Conservation (phyloP, 2,329 filamentous ascomycete genomes). For the Xylaria sp. region DNA sequence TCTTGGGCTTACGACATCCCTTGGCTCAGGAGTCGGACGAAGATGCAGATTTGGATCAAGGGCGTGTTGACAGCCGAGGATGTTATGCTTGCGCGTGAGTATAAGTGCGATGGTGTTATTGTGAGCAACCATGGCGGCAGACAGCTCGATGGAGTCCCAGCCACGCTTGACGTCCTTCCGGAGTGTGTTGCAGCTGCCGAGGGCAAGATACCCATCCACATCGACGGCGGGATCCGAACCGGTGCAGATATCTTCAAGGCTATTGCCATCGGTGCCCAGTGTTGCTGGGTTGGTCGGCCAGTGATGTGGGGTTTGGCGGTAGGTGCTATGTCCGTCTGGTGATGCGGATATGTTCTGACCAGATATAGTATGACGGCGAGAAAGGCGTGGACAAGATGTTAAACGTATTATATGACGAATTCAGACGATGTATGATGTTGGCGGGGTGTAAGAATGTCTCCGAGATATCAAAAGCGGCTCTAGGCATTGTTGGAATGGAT, state of each 20-base stretch:
- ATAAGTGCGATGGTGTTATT: background rate
- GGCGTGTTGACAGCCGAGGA: slow-evolving; percentile 8
- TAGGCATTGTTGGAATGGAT: slow-evolving; percentile 1
- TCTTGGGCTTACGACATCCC: slow-evolving; percentile 8
- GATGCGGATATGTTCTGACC: background rate
- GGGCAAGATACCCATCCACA: slow-evolving; percentile 1
- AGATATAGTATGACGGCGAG: slow-evolving; percentile 28
- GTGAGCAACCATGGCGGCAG: slow-evolving; percentile 9
- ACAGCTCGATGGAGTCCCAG: background rate
- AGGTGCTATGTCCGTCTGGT: background rate
- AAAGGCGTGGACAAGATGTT: slow-evolving; percentile 30
- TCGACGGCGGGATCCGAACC: slow-evolving; percentile 20
- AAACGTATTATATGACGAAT: slow-evolving; percentile 35
- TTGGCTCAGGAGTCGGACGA: slow-evolving; percentile 5
- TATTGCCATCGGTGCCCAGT: slow-evolving; percentile 28
- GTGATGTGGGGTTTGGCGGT: slow-evolving; percentile 32
- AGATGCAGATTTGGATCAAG: slow-evolving; percentile 9
- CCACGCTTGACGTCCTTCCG: slow-evolving; percentile 5
- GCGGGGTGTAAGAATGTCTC: slow-evolving; percentile 28
- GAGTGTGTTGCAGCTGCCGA: slow-evolving; percentile 7
- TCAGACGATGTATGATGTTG: slow-evolving; percentile 33
- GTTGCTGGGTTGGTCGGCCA: slow-evolving; percentile 27
- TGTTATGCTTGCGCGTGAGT: slow-evolving; percentile 7
- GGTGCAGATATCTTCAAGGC: slow-evolving; percentile 36
- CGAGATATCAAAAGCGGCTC: slow-evolving; percentile 21